These are phyloP conservation scores for Fusarium sp. DNA, from an alignment of 2,329 filamentous ascomycete genomes.

Conservation along the genomic window DNA sequence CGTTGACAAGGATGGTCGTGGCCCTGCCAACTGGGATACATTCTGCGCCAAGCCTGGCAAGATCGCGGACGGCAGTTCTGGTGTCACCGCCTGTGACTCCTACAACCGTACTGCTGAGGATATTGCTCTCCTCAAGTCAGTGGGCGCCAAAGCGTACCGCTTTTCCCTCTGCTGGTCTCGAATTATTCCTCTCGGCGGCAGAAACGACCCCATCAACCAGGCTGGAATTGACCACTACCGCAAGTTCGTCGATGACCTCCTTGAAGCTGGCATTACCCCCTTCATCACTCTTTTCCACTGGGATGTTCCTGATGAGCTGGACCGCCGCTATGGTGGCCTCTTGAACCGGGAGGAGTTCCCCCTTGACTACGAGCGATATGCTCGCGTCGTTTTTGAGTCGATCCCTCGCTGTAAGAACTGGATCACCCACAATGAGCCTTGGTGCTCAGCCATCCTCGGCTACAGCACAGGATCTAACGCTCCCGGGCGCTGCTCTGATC, in stretches of 20 bases:
- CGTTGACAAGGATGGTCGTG: conserved; percentile 78
- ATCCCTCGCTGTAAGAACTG: conserved; percentile 84
- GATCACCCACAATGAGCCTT: conserved; percentile 93
- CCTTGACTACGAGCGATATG: conserved; percentile 83
- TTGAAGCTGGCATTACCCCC: conserved; percentile 80
- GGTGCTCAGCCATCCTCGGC: conserved; percentile 84
- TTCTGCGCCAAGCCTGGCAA: conserved; percentile 85
- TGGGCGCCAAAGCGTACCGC: conserved; percentile 80
- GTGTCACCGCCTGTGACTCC: conserved; percentile 84
- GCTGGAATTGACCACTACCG: conserved; percentile 82
- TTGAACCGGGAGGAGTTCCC: conserved; percentile 86
- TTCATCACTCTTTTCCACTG: conserved; percentile 89
- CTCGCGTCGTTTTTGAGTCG: conserved; percentile 78
- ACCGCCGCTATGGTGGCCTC: conserved; percentile 84
- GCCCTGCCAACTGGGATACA: conserved; percentile 89
- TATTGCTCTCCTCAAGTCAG: conserved; percentile 78
- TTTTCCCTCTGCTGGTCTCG: conserved; percentile 89
- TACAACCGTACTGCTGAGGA: conserved; percentile 84
- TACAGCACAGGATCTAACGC: conserved; percentile 83
- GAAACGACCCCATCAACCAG: conserved; percentile 83
- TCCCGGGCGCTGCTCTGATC: conserved; percentile 83
- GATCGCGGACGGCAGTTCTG: conserved; percentile 81
- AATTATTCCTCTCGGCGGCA: conserved; percentile 86
- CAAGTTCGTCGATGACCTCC: conserved; percentile 81
- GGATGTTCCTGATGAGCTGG: conserved; percentile 83